Base-by-base conservation (phyloP, 1,139 yeast species). In the Blastobotrys arbuscula region DNA sequence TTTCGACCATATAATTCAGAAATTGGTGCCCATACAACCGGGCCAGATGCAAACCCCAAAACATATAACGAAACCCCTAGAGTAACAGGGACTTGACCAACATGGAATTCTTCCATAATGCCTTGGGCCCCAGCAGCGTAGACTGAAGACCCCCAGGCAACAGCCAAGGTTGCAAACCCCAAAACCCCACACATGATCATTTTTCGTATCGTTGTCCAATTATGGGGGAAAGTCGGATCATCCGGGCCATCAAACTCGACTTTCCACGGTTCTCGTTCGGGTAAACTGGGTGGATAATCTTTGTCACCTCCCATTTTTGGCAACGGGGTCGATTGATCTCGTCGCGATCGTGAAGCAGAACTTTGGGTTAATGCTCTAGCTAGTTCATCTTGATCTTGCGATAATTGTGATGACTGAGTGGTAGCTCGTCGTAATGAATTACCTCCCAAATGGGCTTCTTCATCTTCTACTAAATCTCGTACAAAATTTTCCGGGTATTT, bases 31-130 rank as follows among this genome's bases (percentile, higher is more conserved):
- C 86, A 86, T 24, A 84, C 57, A 36, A 85, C 70, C 3, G 95
- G 95, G 15, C 95, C 95, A 0, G 84, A 75, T 0, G 95, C 95
- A 65, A 84, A 86, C 13, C 95, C 95, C 38, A 83, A 60, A 19
- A 87, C 92, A 59, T 77, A 87, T 21, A 86, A 70, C 0, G 94
- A 78, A 10, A 84, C 74, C 44, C 86, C 84, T 36, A 86, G 71
- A 54, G 5, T 45, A 13, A 54, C 73, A 1, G 65, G 67, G 3
- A 60, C 67, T 10, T 45, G 44, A 2, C 67, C 62, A 3, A 67
- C 64, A 39, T 59, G 56, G 51, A 57, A 69, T 33, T 61, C 55
- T 33, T 48, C 51, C 47, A 62, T 54, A 18, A 74, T 52, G 2
- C 54, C 60, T 1, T 55, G 53, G 9, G 63, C 54, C 2, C 68